Evolutionary conservation across 768 basidiomycete species (phyloP).

Genomic region (Albatrellus ellisii): DNA sequence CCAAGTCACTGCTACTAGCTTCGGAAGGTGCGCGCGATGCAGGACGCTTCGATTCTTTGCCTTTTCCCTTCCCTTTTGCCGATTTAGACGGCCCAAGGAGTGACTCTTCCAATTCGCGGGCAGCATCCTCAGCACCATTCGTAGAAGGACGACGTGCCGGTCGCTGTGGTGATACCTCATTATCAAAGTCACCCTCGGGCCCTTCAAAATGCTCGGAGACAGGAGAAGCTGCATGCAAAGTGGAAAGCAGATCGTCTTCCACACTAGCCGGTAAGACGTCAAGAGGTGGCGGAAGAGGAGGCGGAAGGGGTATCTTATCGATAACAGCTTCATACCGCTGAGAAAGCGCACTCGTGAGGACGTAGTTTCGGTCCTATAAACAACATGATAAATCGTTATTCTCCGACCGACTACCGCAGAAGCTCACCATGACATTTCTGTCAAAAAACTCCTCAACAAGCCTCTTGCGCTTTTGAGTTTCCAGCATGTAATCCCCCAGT

Average conservation of each 20-base stretch:
- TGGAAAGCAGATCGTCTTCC: constrained; percentile 23
- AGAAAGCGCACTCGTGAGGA: constrained; percentile 45
- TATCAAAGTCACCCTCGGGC: background rate
- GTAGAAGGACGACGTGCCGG: constrained; percentile 11
- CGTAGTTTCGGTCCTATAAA: constrained; percentile 53
- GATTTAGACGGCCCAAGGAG: constrained; percentile 25
- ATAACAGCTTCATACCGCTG: constrained; percentile 41
- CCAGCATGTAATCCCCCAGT: constrained; percentile 52
- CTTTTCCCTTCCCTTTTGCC: constrained; percentile 20
- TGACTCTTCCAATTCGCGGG: constrained; percentile 43
- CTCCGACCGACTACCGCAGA: background rate
- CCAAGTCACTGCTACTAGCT: constrained; percentile 39
- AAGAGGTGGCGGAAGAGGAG: constrained; percentile 25
- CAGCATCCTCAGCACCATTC: constrained; percentile 38
- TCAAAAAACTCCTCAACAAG: constrained; percentile 69
- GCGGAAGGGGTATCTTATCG: constrained; percentile 30
- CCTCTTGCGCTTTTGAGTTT: constrained; percentile 60
- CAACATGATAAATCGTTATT: constrained; percentile 5
- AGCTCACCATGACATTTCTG: constrained; percentile 44
- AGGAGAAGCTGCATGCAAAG: constrained; percentile 24
- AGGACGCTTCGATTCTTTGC: constrained; percentile 38
- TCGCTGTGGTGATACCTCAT: constrained; percentile 12
- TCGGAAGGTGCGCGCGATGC: constrained; percentile 40
- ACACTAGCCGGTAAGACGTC: constrained; percentile 18
- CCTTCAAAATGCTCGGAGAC: constrained; percentile 15